A percentile compares a stretch with the other conserved stretches of the same genome.
Conservation (phyloP, 345 rosid genomes). For the Ceriops zippeliana region DNA sequence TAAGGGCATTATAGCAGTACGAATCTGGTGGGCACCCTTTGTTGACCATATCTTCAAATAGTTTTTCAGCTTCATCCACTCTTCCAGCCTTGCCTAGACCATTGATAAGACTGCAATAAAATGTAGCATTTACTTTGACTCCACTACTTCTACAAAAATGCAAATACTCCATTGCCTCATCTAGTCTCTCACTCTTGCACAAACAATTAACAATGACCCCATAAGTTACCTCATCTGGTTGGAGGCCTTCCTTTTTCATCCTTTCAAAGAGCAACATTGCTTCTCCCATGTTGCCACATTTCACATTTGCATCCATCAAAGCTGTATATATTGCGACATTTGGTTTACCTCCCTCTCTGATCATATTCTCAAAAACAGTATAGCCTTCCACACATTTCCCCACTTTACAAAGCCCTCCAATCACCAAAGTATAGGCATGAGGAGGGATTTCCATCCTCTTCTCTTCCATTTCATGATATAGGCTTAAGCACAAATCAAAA, state of each 20-base stretch:
- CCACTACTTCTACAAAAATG: conserved; percentile 46
- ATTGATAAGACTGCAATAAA: conserved; percentile 74
- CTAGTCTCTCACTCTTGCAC: conserved; percentile 72
- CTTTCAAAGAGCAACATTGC: conserved; percentile 64
- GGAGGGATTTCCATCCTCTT: conserved; percentile 63
- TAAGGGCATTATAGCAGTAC: conserved; percentile 75
- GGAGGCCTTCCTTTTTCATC: conserved; percentile 65
- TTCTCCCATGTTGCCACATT: conserved; percentile 60
- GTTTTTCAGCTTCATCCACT: conserved; percentile 66
- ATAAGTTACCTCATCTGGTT: conserved; percentile 72
- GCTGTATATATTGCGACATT: conserved; percentile 80
- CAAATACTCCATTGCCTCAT: conserved; percentile 59
- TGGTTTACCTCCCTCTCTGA: conserved; percentile 45
- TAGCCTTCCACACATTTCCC: conserved; percentile 69
- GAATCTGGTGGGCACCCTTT: conserved; percentile 68
- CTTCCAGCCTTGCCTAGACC: conserved; percentile 87
- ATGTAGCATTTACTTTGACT: conserved; percentile 55
- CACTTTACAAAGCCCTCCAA: conserved; percentile 76
- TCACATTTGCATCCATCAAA: conserved; percentile 72
- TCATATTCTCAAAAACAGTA: conserved; percentile 66
- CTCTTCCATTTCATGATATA: conserved; percentile 86
- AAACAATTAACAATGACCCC: conserved; percentile 64
- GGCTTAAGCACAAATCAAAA: conserved; percentile 57
- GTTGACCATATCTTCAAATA: conserved; percentile 70
- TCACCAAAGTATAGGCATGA: conserved; percentile 72